These are phyloP conservation scores for Aspergillus terreus DNA, from an alignment of 2,329 filamentous ascomycete species.

Conservation along the genomic window DNA sequence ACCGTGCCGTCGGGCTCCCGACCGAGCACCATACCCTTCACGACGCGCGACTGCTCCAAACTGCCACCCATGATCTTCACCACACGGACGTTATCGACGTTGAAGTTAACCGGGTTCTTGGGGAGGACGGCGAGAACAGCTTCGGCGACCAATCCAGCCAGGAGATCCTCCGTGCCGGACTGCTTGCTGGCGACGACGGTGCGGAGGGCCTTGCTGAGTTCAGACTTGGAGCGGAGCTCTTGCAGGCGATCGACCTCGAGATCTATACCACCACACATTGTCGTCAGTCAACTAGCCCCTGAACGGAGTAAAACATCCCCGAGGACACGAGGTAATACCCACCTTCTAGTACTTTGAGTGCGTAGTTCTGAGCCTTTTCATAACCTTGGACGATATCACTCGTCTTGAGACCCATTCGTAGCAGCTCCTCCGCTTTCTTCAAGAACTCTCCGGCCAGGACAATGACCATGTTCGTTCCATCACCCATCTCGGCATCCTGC, in stretches of 20 bases:
- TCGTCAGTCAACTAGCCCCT: conserved; percentile 4
- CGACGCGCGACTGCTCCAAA: conserved; percentile 87
- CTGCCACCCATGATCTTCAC: conserved; percentile 99
- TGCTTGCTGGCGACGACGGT: conserved; percentile 98
- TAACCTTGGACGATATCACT: conserved; percentile 95
- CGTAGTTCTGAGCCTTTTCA: conserved; percentile 88
- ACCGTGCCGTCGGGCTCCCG: conserved; percentile 88
- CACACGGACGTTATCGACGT: conserved; percentile 97
- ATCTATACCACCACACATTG: conserved; percentile 45
- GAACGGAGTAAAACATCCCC: conserved; percentile 1
- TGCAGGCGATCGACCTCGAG: conserved; percentile 87
- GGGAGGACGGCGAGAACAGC: conserved; percentile 81
- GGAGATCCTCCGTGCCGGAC: conserved; percentile 83
- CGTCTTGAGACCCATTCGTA: conserved; percentile 97
- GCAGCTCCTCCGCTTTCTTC: conserved; percentile 93
- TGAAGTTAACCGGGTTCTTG: conserved; percentile 94
- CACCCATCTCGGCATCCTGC: conserved; percentile 98
- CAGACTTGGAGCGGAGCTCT: conserved; percentile 72
- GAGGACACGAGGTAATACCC: conserved; percentile 18
- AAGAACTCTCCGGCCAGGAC: conserved; percentile 91
- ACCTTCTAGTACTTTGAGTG: conserved; percentile 77
- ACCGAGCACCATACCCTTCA: conserved; percentile 98
- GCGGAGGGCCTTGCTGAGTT: conserved; percentile 90
- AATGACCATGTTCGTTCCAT: conserved; percentile 97
- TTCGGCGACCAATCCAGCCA: conserved; percentile 84